Evolutionary conservation across 192 early-diverging fungal species (phyloP).

Genomic region (Powellomyces hirtus): DNA sequence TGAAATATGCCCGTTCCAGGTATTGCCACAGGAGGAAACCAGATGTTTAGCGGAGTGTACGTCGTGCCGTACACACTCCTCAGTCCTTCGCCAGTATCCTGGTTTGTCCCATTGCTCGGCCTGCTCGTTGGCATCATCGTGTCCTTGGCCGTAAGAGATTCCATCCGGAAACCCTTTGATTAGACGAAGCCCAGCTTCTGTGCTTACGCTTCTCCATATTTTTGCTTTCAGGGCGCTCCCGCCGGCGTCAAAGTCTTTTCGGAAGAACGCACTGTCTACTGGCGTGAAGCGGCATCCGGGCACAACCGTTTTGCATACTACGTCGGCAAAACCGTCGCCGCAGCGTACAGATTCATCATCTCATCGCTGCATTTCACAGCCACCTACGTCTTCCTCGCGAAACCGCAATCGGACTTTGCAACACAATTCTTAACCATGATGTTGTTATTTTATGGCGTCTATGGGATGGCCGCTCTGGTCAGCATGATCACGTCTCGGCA

Average conservation of each 20-base stretch:
- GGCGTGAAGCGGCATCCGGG: conserved; percentile 48
- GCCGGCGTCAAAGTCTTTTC: conserved; percentile 51
- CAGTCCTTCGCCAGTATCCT: too few species aligned
- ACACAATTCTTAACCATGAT: conserved; percentile 36
- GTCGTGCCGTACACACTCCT: too few species aligned
- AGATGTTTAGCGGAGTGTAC: too few species aligned
- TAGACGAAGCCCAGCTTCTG: neutral
- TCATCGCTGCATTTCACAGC: conserved; percentile 44
- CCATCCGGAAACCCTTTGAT: neutral
- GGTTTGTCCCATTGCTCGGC: too few species aligned
- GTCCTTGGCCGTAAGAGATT: neutral
- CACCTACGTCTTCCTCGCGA: conserved; percentile 36
- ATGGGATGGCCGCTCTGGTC: conserved; percentile 45
- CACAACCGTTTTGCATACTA: conserved; percentile 41
- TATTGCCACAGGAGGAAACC: too few species aligned
- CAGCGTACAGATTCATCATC: conserved; percentile 41
- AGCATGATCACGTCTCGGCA: conserved; percentile 39
- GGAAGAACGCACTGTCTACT: conserved; percentile 47
- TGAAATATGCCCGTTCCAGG: too few species aligned
- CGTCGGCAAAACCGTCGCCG: conserved; percentile 41
- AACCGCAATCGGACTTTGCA: conserved; percentile 29
- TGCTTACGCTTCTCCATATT: neutral
- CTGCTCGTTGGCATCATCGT: neutral
- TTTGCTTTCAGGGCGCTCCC: conserved; percentile 25
- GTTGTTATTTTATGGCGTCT: conserved; percentile 47